phyloP scores from a whole-genome alignment of 495 filamentous ascomycete species.

The Xylaria palmicola region DNA sequence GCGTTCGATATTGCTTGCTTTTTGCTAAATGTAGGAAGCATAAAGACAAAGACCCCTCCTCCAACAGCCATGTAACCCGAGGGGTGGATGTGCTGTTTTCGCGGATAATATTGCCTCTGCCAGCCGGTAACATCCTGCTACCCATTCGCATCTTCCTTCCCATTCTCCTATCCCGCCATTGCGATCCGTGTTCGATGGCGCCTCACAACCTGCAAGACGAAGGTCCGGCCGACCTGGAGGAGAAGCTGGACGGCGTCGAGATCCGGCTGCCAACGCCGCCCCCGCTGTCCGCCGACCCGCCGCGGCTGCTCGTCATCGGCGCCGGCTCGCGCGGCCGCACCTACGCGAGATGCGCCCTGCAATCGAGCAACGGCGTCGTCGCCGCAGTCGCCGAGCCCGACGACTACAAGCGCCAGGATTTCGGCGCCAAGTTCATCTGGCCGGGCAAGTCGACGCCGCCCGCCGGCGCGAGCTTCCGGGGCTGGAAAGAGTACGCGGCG shows the following conservation, averaged over 20 bases:
- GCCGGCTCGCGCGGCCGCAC: constrained; percentile 80
- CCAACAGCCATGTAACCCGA: too few species aligned
- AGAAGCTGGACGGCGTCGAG: constrained; percentile 13
- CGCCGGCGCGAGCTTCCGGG: constrained; percentile 60
- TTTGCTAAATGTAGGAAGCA: too few species aligned
- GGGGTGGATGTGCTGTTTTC: too few species aligned
- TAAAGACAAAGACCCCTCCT: too few species aligned
- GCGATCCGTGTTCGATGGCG: constrained; percentile 18
- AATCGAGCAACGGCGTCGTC: constrained; percentile 61
- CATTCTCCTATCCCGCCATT: not conserved
- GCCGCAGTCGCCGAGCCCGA: constrained; percentile 82
- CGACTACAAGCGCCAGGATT: constrained; percentile 66
- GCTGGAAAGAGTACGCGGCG: constrained; percentile 70
- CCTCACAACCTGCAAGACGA: constrained; percentile 29
- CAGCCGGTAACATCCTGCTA: not conserved
- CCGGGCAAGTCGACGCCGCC: constrained; percentile 30
- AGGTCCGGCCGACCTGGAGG: constrained; percentile 22
- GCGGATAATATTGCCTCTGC: too few species aligned
- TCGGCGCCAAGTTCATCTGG: constrained; percentile 68
- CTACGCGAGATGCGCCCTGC: constrained; percentile 66
- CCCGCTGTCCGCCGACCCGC: constrained; percentile 41
- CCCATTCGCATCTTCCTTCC: not conserved
- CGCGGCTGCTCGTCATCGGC: constrained; percentile 76
- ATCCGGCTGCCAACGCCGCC: constrained; percentile 30
- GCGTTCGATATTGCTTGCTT: too few species aligned